A percentile compares a stretch with the other conserved stretches of the same genome.
phyloP scores from a whole-genome alignment of 2,329 filamentous ascomycete genomes.

The Ceratocystis diversiconidia region DNA sequence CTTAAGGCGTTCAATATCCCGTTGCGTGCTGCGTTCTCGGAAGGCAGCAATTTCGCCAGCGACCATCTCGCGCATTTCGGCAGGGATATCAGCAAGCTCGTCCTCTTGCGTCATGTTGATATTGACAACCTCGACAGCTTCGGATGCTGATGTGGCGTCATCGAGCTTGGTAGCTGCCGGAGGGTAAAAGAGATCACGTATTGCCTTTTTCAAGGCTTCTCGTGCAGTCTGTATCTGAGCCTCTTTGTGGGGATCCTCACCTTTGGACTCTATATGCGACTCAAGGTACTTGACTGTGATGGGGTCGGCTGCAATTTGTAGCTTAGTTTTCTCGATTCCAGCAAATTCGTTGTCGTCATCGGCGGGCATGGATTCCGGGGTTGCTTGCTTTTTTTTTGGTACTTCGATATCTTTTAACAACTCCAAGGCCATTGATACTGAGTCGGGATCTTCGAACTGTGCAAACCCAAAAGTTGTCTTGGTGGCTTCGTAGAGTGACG shows the following conservation, averaged over 20 bases:
- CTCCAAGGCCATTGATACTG: constrained; percentile 70
- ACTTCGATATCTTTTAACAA: constrained; percentile 71
- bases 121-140: constrained; percentile 71
- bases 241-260: constrained; percentile 27
- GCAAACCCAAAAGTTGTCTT: constrained; percentile 86
- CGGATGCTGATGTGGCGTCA: constrained; percentile 46
- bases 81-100: constrained; percentile 85
- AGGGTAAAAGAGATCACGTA: constrained; percentile 62
- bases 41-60: constrained; percentile 90
- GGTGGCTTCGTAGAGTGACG: constrained; percentile 51
- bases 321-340: constrained; percentile 51
- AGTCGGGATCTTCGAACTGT: constrained; percentile 84
- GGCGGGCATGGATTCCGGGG: constrained; percentile 29
- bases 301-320: constrained; percentile 67
- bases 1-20: constrained; percentile 75
- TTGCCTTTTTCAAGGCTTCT: constrained; percentile 49
- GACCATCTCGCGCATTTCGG: constrained; percentile 90
- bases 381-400: constrained; percentile 59
- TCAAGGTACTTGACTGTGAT: constrained; percentile 75
- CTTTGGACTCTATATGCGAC: constrained; percentile 37
- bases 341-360: constrained; percentile 30
- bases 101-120: constrained; percentile 81
- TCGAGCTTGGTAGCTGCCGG: constrained; percentile 34
- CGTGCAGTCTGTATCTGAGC: constrained; percentile 57
- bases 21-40: constrained; percentile 73